Base-by-base conservation (phyloP, 2,329 filamentous ascomycete genomes). In the Trichoderma aggressivum region DNA sequence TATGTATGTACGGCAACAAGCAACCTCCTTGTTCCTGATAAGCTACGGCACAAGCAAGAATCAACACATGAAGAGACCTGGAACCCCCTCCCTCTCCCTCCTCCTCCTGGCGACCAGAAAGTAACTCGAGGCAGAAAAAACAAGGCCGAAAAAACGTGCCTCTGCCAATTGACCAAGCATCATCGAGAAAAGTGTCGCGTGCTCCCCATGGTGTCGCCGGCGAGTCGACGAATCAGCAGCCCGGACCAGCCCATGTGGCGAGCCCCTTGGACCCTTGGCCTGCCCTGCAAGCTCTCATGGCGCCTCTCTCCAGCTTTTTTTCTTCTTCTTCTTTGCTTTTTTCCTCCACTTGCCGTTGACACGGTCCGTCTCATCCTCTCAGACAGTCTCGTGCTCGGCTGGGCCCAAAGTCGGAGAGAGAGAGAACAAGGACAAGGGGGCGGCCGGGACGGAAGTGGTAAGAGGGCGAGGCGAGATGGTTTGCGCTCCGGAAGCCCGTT, bases 161-260 rank as follows among this genome's bases (percentile, higher is more conserved):
- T 70, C 55, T 61, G n/a, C 56, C 73, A 70, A 78, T 81, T 79
- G 80, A 81, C 81, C 81, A 82, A 82, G 81, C 81, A 82, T 80
- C 80, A 81, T 82, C 78, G 76, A 82, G 80, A 76, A 81, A 80
- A 79, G 80, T 80, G 81, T 82, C 81, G 81, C 81, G 81, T 82
- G 81, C 81, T 82, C 78, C 74, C 72, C 73, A 71, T 71, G 76
- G 72, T 74, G 68, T 39, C 69, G 64, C 28, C 39, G 24, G 16
- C 18, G 34, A 2, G 3, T 55, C 32, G 76, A 66, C 81, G 77
- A 82, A 82, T 82, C 77, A 81, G 76, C 72, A 73, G 70, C 71
- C 73, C 72, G 73, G 65, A 72, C 75, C 69, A 21, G 75, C 77
- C 78, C 80, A 82, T 81, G 80, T 82, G 80, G 65, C 50, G 60